Evolutionary conservation across 495 filamentous ascomycete genomes (phyloP).

Genomic region (Penicillium canescens): DNA sequence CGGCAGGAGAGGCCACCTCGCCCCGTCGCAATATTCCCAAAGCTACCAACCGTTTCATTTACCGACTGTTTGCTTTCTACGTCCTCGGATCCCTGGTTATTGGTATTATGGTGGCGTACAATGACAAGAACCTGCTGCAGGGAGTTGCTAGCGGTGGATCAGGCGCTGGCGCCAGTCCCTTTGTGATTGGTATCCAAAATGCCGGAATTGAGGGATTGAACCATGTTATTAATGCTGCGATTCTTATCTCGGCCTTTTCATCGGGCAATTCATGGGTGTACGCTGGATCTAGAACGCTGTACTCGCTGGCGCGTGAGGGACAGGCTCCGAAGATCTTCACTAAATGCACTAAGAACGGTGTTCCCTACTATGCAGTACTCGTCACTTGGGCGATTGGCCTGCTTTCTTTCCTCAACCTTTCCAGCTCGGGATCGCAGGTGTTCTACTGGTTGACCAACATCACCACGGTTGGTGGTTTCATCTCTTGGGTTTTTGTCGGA

Average conservation of each 20-base stretch:
- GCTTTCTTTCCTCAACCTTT: slow-evolving; percentile 50
- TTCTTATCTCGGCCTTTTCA: slow-evolving; percentile 66
- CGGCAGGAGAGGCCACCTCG: slow-evolving; percentile 77
- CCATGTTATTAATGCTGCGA: slow-evolving; percentile 74
- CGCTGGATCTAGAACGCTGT: slow-evolving; percentile 71
- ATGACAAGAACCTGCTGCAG: slow-evolving; percentile 54
- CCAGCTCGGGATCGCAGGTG: slow-evolving; percentile 42
- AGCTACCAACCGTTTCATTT: slow-evolving; percentile 79
- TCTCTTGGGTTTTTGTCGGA: slow-evolving; percentile 51
- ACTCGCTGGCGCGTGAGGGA: slow-evolving; percentile 68
- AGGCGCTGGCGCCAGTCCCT: slow-evolving; percentile 52
- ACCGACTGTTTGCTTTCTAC: slow-evolving; percentile 83
- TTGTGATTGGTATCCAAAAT: slow-evolving; percentile 57
- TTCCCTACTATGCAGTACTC: slow-evolving; percentile 50
- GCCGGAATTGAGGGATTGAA: slow-evolving; percentile 65
- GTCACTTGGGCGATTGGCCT: slow-evolving; percentile 47
- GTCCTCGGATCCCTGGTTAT: slow-evolving; percentile 54
- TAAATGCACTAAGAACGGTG: slow-evolving; percentile 41
- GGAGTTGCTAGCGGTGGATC: slow-evolving; percentile 42
- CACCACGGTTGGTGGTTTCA: slow-evolving; percentile 59
- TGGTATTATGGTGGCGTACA: slow-evolving; percentile 51
- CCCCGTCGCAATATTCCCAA: slow-evolving; percentile 75
- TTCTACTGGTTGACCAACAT: slow-evolving; percentile 62
- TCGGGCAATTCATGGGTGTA: slow-evolving; percentile 77
- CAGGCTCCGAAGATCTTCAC: slow-evolving; percentile 61